phyloP scores from a whole-genome alignment of 306 rosid genomes.

The Albizia julibrissin region DNA sequence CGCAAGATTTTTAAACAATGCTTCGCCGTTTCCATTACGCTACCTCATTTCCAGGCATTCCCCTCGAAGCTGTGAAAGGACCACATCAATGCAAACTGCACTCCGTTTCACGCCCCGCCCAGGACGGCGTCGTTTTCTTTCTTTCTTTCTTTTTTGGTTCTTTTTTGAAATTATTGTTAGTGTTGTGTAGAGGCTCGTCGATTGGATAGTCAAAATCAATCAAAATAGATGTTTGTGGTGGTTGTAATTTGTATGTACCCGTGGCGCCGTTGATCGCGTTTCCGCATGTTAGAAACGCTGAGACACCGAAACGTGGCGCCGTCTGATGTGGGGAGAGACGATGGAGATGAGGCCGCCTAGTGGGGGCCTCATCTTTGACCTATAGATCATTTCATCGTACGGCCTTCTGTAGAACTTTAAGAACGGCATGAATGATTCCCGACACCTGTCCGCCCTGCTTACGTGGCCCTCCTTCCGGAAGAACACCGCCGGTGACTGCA shows the following conservation, averaged over 20 bases:
- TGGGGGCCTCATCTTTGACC: conserved; percentile 98
- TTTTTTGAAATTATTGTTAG: conserved; percentile 1
- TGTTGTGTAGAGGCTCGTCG: not conserved
- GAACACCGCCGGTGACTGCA: conserved; percentile 90
- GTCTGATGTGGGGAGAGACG: conserved; percentile 75
- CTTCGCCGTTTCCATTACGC: conserved; percentile 83
- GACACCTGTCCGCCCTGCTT: conserved; percentile 54
- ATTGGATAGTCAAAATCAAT: not conserved
- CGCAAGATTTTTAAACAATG: conserved; percentile 53
- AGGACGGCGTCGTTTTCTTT: conserved; percentile 51
- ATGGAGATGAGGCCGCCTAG: conserved; percentile 95
- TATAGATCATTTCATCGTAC: conserved; percentile 87
- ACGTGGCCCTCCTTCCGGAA: conserved; percentile 69
- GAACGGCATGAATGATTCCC: conserved; percentile 72
- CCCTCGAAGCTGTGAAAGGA: conserved; percentile 39
- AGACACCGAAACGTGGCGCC: conserved; percentile 85
- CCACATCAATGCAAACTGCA: conserved; percentile 44
- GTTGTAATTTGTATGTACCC: not conserved
- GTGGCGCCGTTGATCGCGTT: conserved; percentile 28
- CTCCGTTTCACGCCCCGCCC: conserved; percentile 66
- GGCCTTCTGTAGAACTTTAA: conserved; percentile 80
- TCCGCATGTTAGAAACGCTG: conserved; percentile 71
- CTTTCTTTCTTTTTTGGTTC: not conserved
- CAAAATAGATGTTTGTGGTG: not conserved
- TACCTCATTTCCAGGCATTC: conserved; percentile 56